phyloP scores from a whole-genome alignment of 2,329 filamentous ascomycete genomes.

The Fusarium chlamydosporum region DNA sequence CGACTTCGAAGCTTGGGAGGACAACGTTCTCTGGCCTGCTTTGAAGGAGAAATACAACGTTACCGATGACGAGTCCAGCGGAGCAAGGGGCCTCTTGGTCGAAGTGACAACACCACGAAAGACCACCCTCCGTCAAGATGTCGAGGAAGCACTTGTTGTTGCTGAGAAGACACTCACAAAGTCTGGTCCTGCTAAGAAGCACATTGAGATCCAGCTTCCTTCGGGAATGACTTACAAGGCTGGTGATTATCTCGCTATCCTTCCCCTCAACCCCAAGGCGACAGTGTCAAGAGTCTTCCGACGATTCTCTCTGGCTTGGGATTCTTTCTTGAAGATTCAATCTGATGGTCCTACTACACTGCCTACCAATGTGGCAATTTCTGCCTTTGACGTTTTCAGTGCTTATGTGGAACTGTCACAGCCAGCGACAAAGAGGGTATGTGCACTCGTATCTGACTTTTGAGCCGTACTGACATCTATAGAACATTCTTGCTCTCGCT shows the following conservation, averaged over 20 bases:
- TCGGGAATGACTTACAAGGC: constrained; percentile 75
- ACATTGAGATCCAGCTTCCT: constrained; percentile 77
- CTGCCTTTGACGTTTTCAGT: constrained; percentile 74
- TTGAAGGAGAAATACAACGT: constrained; percentile 61
- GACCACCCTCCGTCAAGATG: constrained; percentile 46
- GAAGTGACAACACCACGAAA: constrained; percentile 46
- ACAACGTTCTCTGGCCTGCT: constrained; percentile 66
- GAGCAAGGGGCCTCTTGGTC: constrained; percentile 39
- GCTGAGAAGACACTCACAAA: constrained; percentile 43
- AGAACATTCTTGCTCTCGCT: constrained; percentile 60
- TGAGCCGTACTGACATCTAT: constrained; percentile 25
- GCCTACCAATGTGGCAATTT: constrained; percentile 69
- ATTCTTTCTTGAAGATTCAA: constrained; percentile 74
- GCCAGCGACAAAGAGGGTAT: constrained; percentile 76
- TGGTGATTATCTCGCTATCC: constrained; percentile 82
- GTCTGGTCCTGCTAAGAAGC: constrained; percentile 65
- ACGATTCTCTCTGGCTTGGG: constrained; percentile 77
- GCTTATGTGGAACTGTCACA: constrained; percentile 81
- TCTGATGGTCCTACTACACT: constrained; percentile 66
- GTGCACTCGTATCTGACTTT: constrained; percentile 22
- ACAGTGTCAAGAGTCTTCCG: constrained; percentile 74
- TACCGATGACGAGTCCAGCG: constrained; percentile 4
- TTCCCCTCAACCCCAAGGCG: constrained; percentile 77
- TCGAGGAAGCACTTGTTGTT: constrained; percentile 46
- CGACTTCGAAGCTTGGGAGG: constrained; percentile 77